These are phyloP conservation scores for Claviceps sp. DNA, from an alignment of 2,329 filamentous ascomycete genomes.

Conservation along the genomic window DNA sequence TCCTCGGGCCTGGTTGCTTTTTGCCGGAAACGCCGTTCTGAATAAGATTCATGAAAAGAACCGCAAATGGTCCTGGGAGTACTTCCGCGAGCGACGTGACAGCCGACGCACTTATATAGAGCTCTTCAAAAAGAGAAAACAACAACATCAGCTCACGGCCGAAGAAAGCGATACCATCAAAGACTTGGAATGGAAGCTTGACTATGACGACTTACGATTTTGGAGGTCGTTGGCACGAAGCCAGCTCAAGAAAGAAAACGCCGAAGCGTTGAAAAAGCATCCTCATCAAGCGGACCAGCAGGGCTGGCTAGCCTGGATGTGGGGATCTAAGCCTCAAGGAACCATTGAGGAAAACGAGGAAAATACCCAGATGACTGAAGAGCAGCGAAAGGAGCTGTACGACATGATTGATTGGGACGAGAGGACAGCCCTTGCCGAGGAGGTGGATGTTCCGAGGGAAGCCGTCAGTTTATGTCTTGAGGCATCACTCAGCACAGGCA, in stretches of 20 bases:
- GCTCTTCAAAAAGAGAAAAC: slow-evolving; percentile 88
- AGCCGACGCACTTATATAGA: slow-evolving; percentile 81
- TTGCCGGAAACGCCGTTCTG: slow-evolving; percentile 79
- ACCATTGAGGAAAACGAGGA: slow-evolving; percentile 49
- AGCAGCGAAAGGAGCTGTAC: slow-evolving; percentile 93
- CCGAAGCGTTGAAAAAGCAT: slow-evolving; percentile 63
- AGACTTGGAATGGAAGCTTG: slow-evolving; percentile 71
- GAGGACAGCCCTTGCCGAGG: slow-evolving; percentile 76
- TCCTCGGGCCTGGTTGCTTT: slow-evolving; percentile 80
- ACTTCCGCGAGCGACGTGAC: slow-evolving; percentile 83
- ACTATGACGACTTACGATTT: slow-evolving; percentile 91
- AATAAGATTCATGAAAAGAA: slow-evolving; percentile 93
- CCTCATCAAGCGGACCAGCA: slow-evolving; percentile 50
- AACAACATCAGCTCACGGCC: slow-evolving; percentile 54
- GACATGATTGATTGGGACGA: slow-evolving; percentile 98
- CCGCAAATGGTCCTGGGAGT: slow-evolving; percentile 88
- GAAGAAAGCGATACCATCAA: slow-evolving; percentile 62
- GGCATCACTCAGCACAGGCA: slow-evolving; percentile 84
- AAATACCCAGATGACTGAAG: slow-evolving; percentile 79
- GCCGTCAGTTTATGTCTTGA: slow-evolving; percentile 88
- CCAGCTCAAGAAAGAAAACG: slow-evolving; percentile 88
- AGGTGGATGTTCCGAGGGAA: slow-evolving; percentile 80
- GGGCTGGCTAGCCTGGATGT: slow-evolving; percentile 85
- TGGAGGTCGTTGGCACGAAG: slow-evolving; percentile 92
- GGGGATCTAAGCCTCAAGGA: slow-evolving; percentile 61